Base-by-base conservation (phyloP, 73 alveolate genomes). In the Blepharisma japonicum region DNA sequence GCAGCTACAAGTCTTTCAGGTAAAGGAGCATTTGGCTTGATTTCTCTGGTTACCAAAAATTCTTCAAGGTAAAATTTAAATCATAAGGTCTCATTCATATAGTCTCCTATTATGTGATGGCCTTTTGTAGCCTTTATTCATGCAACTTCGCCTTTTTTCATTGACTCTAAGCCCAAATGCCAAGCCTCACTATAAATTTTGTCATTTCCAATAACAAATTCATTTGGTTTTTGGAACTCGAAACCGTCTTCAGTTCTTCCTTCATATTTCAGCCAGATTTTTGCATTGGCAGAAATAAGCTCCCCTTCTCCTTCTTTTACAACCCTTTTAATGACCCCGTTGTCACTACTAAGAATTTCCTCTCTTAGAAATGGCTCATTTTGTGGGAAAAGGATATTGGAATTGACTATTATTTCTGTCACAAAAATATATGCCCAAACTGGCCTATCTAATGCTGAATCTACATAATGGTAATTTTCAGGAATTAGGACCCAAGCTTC, bases 171-270 rank as follows among this genome's bases (percentile, higher is more conserved):
- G 2, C 48, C 74, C 2, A 25, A 9, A 5, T 14, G 18, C 74
- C 14, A 25, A 14, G 49, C 74, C 23, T 61, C 74, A 5, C 74
- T 61, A 25, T 61, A 61, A 61, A 61, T 0, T 61, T 61, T 61
- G 18, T 39, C 46, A 14, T 39, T 39, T 14, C 23, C 23, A 25
- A 61, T 25, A 25, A 61, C 47, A 14, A 14, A n/a, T 5, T 61
- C 74, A 8, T 61, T 61, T 18, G 74, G 74, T 25, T 61, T 61
- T 25, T 61, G 74, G 47, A 61, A 61, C 3, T 61, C 47, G 47
- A 14, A 61, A n/a, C 74, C 74, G 47, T 61, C 74, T 61, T 61
- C 74, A 8, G 23, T 8, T 61, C 74, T 61, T 25, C 74, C 74
- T 61, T 61, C 49, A 20, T 14, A 18, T 25, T 20, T 25, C 39